Evolutionary conservation across 352 stramenopile species (phyloP), one percentile per base, ranked within the genome.

Genomic region (Phytophthora brassicae): DNA sequence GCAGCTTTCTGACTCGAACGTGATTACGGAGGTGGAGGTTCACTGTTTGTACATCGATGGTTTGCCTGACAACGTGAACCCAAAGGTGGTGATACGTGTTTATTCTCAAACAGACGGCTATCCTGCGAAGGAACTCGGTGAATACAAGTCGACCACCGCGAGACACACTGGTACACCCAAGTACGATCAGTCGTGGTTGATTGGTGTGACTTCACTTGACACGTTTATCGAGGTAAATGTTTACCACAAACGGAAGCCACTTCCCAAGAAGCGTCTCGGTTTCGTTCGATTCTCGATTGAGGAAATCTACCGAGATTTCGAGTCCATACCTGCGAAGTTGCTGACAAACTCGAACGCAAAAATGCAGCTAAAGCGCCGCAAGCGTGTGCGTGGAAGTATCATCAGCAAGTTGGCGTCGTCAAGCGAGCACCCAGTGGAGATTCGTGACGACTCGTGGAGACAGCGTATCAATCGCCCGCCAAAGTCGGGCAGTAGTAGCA

Each of bases 21-120:
- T 95, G 41, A 93, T 95, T 66, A 92, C 87, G 0, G 84, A 95
- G 33, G 68, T 94, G 8, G 87, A 95, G 48, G 62, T 95, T 36
- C 82, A 90, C 58, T 84, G 87, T 20, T 61, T 90, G 33, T 81
- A 82, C 28, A 74, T 92, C 29, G 74, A 90, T 16, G 85, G 84
- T 0, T 66, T 95, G 24, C 78, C 82, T 0, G 76, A 89, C 28
- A 89, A 88, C 26, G 66, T 75, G 26, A 94, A 84, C 52, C 60
- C 86, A 2, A 83, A 95, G 56, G 74, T 92, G 8, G 70, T 91
- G 8, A 73, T 95, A 19, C 72, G 71, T 2, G 79, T 91, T 17
- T 86, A 79, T 51, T 80, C 81, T 22, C 76, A 89, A 49, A 45
- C 67, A 19, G 61, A 72, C 16, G 72, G 78, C 1, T 73, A 71